Evolutionary conservation across 2,329 filamentous ascomycete genomes (phyloP).

Genomic region (Trichophyton schoenleinii): DNA sequence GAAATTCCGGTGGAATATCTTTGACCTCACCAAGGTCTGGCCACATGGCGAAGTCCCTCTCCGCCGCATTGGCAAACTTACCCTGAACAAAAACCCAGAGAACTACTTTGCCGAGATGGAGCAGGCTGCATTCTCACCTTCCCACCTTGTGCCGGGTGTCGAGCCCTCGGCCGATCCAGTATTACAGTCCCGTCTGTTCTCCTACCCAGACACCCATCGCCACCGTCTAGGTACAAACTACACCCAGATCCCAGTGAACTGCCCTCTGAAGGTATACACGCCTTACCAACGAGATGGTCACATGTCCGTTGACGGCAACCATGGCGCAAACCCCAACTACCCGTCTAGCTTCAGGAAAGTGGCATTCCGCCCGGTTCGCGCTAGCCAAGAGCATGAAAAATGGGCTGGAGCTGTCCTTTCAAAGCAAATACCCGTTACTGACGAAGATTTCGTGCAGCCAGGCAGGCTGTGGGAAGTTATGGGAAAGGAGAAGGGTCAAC

Average conservation of each 20-base stretch:
- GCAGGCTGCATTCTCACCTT: constrained; percentile 56
- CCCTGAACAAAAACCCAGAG: constrained; percentile 50
- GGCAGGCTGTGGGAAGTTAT: constrained; percentile 34
- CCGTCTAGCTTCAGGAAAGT: constrained; percentile 30
- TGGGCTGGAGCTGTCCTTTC: constrained; percentile 30
- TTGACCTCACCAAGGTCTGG: constrained; percentile 60
- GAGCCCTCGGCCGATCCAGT: constrained; percentile 60
- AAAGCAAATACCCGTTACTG: constrained; percentile 31
- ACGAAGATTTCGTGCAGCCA: constrained; percentile 35
- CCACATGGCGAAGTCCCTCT: constrained; percentile 51
- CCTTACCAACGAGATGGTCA: constrained; percentile 60
- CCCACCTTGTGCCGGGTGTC: constrained; percentile 54
- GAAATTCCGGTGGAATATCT: constrained; percentile 50
- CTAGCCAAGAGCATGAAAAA: constrained; percentile 34
- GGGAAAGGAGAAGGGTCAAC: constrained; percentile 40
- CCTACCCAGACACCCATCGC: constrained; percentile 55
- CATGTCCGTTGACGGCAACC: constrained; percentile 57
- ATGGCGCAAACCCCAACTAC: constrained; percentile 47
- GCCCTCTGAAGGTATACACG: constrained; percentile 41
- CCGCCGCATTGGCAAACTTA: constrained; percentile 48
- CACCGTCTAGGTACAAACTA: constrained; percentile 54
- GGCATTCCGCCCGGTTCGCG: constrained; percentile 28
- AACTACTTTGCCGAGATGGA: constrained; percentile 64
- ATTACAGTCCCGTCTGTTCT: constrained; percentile 57
- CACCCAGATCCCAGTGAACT: constrained; percentile 52